Conservation (phyloP, 257 asterid genomes). For the Petrea volubilis region DNA sequence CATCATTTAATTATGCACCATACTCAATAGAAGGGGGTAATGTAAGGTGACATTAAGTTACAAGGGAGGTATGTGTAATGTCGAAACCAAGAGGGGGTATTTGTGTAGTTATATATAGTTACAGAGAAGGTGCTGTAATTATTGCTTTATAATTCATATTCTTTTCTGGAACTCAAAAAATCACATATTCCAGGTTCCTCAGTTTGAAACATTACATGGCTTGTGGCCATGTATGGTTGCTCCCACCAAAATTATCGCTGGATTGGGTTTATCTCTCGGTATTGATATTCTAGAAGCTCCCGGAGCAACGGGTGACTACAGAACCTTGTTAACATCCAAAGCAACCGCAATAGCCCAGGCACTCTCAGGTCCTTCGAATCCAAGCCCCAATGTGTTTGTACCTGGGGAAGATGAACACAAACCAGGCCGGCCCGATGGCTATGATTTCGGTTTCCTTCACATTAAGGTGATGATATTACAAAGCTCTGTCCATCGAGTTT, state of each 20-base stretch:
- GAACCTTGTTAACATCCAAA: slow-evolving; percentile 88
- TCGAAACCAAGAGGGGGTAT: too few relatives aligned
- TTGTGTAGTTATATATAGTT: too few relatives aligned
- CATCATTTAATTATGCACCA: too few relatives aligned
- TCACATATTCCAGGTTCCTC: slow-evolving; percentile 68
- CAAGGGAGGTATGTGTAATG: too few relatives aligned
- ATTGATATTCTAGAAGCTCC: slow-evolving; percentile 95
- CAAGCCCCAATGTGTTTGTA: slow-evolving; percentile 77
- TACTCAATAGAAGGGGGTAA: too few relatives aligned
- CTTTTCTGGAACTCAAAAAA: slow-evolving; percentile 11
- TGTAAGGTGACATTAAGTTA: too few relatives aligned
- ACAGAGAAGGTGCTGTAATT: too few relatives aligned
- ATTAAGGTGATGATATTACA: slow-evolving; percentile 62
- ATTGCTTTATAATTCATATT: too few relatives aligned
- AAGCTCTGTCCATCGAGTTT: background rate
- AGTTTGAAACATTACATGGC: slow-evolving; percentile 73
- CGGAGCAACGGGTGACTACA: slow-evolving; percentile 97
- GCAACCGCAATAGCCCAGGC: slow-evolving; percentile 85
- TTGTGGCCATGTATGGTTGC: slow-evolving; percentile 96
- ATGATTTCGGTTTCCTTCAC: slow-evolving; percentile 95
- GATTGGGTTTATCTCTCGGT: slow-evolving; percentile 95
- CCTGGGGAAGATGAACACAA: slow-evolving; percentile 90
- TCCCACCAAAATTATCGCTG: slow-evolving; percentile 96
- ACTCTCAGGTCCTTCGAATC: slow-evolving; percentile 70
- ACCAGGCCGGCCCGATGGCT: slow-evolving; percentile 79